Conservation (phyloP, 768 basidiomycete genomes). For the Rhodocollybia butyracea region DNA sequence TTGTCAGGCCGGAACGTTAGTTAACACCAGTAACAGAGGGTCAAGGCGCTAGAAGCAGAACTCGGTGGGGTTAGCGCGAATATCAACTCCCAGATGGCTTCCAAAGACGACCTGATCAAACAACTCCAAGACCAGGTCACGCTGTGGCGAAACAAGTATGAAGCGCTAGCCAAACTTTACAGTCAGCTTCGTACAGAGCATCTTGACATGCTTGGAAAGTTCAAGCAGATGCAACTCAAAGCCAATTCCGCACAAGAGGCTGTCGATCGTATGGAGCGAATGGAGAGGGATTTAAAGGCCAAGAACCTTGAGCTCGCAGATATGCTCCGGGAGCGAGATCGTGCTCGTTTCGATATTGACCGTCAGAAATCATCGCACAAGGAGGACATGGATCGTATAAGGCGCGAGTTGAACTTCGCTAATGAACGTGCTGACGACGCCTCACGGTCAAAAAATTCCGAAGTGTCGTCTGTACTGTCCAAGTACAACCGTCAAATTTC, state of each 20-base stretch:
- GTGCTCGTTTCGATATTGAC: slow-evolving; percentile 94
- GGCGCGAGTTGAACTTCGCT: slow-evolving; percentile 89
- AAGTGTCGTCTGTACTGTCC: slow-evolving; percentile 81
- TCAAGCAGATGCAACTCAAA: slow-evolving; percentile 96
- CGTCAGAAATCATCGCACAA: slow-evolving; percentile 91
- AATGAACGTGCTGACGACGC: slow-evolving; percentile 98
- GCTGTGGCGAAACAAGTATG: slow-evolving; percentile 98
- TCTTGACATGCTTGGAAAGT: slow-evolving; percentile 94
- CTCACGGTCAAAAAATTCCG: slow-evolving; percentile 85
- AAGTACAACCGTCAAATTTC: slow-evolving; percentile 96
- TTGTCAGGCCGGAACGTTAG: not conserved
- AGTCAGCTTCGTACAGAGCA: slow-evolving; percentile 97
- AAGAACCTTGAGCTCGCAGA: slow-evolving; percentile 98
- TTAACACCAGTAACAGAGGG: slow-evolving; percentile 53
- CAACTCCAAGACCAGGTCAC: slow-evolving; percentile 96
- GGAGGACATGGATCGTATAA: slow-evolving; percentile 89
- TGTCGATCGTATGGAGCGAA: slow-evolving; percentile 96
- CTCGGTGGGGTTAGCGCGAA: slow-evolving; percentile 71
- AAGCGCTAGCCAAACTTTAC: slow-evolving; percentile 96
- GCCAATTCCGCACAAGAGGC: slow-evolving; percentile 98
- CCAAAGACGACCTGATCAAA: slow-evolving; percentile 94
- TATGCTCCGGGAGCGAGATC: slow-evolving; percentile 97
- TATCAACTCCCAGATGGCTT: slow-evolving; percentile 78
- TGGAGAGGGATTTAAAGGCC: slow-evolving; percentile 97
- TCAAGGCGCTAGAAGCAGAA: slow-evolving; percentile 93